Conservation (phyloP, 2,329 filamentous ascomycete genomes). For the Rhynchosporium graminicola region DNA sequence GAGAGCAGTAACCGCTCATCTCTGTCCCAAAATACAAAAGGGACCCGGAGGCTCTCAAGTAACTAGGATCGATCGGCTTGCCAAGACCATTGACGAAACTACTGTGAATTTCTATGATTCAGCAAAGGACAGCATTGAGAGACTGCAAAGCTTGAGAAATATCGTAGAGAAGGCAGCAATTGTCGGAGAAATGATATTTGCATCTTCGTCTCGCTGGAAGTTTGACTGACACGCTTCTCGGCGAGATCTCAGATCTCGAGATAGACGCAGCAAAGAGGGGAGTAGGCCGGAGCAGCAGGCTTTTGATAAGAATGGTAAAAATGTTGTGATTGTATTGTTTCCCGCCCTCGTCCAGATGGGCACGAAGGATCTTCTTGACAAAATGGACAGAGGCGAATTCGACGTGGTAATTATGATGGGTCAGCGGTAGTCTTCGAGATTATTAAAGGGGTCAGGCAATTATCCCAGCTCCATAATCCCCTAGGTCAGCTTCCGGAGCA, state of each 20-base stretch:
- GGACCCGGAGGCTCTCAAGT: conserved; percentile 9
- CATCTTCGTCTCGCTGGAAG: conserved; percentile 18
- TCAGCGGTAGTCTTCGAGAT: conserved; percentile 13
- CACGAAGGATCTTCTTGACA: conserved; percentile 5
- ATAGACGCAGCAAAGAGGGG: conserved; percentile 11
- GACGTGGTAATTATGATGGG: conserved; percentile 20
- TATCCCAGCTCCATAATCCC: conserved; percentile 2
- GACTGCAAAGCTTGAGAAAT: conserved; percentile 9
- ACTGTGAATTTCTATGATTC: conserved; percentile 13
- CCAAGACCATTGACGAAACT: conserved; percentile 9
- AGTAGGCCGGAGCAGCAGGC: conserved; percentile 7
- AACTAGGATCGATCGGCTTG: conserved; percentile 16
- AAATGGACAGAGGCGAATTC: conserved; percentile 1
- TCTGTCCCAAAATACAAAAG: conserved; percentile 16
- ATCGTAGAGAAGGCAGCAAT: conserved; percentile 15
- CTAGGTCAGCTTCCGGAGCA: not conserved
- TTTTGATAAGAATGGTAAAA: conserved; percentile 15
- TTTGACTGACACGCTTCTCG: conserved; percentile 19
- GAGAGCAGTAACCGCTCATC: conserved; percentile 19
- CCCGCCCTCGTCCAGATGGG: conserved; percentile 18
- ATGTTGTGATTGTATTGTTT: conserved; percentile 16
- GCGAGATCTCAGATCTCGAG: conserved; percentile 14
- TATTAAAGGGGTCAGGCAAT: conserved; percentile 14
- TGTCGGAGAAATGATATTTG: conserved; percentile 21
- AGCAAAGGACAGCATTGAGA: conserved; percentile 8